Evolutionary conservation across 1,284 basidiomycete species (phyloP), one percentile per base, ranked within the genome.

Genomic region (Ganoderma resinaceum): DNA sequence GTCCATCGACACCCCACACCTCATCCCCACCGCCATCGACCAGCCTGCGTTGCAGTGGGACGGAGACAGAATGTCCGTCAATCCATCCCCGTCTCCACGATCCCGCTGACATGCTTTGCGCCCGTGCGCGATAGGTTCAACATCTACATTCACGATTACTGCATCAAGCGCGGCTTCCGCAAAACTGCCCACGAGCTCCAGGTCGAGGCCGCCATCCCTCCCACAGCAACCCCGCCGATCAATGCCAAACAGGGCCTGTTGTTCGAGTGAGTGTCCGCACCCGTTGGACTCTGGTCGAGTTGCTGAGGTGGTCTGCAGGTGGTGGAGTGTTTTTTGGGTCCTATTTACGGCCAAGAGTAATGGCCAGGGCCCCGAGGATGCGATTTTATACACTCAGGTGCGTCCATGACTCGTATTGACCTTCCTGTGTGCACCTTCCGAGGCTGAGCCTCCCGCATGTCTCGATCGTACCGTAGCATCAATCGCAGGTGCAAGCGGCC

Each of bases 281-380:
- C 61, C 55, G 38, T 52, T 37, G 14, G 23, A 42, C 29, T 33
- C 61, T 49, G 26, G 61, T 33, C 59, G 60, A 18, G 38, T 62
- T 3, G 42, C 43, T 60, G 35, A 60, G 58, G 38, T 16, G 20
- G 37, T 46, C 9, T 40, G 42, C 23, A 94, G 92, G 78, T 94
- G 92, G 93, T 94, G 92, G 93, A 91, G 88, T 74, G 93, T 95
- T 29, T 94, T 94, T 74, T 94, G 93, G 92, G 89, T 93, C 0
- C 81, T 94, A 11, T 94, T 94, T 76, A 87, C 88, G 14, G 91
- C 92, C 59, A 94, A 93, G 80, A 91, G 88, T 67, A 90, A 84
- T 62, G 86, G 86, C 35, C 76, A 76, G 16, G 89, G 87, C 11
- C 77, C 86, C 9, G 91, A 92, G 0, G 91, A 93, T 72, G 91